Conservation (phyloP, 2,329 filamentous ascomycete genomes). For the Aspergillus vadensis region DNA sequence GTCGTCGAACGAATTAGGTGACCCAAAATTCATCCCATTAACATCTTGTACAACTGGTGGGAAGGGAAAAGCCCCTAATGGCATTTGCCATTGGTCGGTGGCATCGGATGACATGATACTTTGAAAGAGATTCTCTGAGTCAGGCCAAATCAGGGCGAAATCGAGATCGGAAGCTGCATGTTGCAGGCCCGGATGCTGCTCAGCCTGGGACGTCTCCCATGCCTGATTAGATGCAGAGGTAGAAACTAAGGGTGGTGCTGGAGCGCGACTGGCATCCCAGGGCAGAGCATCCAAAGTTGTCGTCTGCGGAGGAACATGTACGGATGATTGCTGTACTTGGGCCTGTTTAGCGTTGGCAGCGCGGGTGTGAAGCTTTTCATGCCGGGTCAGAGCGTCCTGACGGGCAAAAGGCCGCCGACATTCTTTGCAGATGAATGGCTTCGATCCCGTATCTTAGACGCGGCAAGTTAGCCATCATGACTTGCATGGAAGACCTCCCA, state of each 20-base stretch:
- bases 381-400: conserved; percentile 49
- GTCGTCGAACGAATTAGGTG: conserved; percentile 42
- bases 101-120: conserved; percentile 46
- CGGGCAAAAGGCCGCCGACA: conserved; percentile 46
- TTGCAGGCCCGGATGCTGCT: conserved; percentile 25
- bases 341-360: conserved; percentile 26
- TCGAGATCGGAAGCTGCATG: conserved; percentile 37
- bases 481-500: neutral
- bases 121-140: conserved; percentile 49
- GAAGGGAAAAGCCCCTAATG: conserved; percentile 45
- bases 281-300: conserved; percentile 23
- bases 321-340: conserved; percentile 8
- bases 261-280: conserved; percentile 30
- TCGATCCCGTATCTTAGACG: conserved; percentile 43
- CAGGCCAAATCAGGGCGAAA: conserved; percentile 49
- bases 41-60: conserved; percentile 35
- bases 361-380: conserved; percentile 46
- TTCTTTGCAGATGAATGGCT: conserved; percentile 46
- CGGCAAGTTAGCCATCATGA: conserved; percentile 23
- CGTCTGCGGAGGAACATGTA: conserved; percentile 19
- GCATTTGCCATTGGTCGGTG: conserved; percentile 47
- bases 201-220: conserved; percentile 28
- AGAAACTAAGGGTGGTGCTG: conserved; percentile 20
- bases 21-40: conserved; percentile 35
- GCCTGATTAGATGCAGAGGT: conserved; percentile 25